A percentile compares a stretch with the other conserved stretches of the same genome.
Conservation (phyloP, 2,329 filamentous ascomycete genomes). For the Hypoxylon sp. region DNA sequence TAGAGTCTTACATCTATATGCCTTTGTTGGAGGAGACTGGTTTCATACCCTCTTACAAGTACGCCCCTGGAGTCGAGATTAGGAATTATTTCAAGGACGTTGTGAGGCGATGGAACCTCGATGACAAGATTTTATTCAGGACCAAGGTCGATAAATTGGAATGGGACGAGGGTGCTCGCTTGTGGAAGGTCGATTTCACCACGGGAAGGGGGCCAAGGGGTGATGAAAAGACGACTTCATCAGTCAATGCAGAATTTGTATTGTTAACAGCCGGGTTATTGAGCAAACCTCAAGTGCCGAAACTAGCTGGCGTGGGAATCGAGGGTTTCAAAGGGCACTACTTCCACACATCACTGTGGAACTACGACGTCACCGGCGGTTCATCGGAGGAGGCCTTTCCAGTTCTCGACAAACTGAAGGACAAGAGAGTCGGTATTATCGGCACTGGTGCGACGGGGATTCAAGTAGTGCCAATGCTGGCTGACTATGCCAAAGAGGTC, state of each 20-base stretch:
- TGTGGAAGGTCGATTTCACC: constrained; percentile 50
- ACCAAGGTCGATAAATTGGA: constrained; percentile 58
- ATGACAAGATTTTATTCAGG: constrained; percentile 63
- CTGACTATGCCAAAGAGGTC: constrained; percentile 63
- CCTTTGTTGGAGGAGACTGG: constrained; percentile 72
- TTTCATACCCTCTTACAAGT: constrained; percentile 68
- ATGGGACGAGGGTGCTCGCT: constrained; percentile 62
- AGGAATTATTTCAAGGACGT: constrained; percentile 62
- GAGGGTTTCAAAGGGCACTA: constrained; percentile 60
- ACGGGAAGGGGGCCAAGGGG: constrained; percentile 49
- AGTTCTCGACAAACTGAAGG: constrained; percentile 61
- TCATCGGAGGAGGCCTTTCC: constrained; percentile 55
- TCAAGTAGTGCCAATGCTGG: constrained; percentile 62
- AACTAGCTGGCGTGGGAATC: constrained; percentile 57
- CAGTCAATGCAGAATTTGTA: constrained; percentile 59
- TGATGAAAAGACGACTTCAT: constrained; percentile 48
- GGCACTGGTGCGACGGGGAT: constrained; percentile 67
- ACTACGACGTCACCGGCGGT: constrained; percentile 62
- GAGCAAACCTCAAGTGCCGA: constrained; percentile 60
- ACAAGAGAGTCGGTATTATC: constrained; percentile 64
- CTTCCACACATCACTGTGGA: constrained; percentile 64
- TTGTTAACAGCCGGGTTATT: constrained; percentile 59
- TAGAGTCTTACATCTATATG: constrained; percentile 73
- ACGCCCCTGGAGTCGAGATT: constrained; percentile 58
- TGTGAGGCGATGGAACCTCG: constrained; percentile 61